Evolutionary conservation across 805 yeast species (phyloP).

Genomic region (Saitoella complicata): DNA sequence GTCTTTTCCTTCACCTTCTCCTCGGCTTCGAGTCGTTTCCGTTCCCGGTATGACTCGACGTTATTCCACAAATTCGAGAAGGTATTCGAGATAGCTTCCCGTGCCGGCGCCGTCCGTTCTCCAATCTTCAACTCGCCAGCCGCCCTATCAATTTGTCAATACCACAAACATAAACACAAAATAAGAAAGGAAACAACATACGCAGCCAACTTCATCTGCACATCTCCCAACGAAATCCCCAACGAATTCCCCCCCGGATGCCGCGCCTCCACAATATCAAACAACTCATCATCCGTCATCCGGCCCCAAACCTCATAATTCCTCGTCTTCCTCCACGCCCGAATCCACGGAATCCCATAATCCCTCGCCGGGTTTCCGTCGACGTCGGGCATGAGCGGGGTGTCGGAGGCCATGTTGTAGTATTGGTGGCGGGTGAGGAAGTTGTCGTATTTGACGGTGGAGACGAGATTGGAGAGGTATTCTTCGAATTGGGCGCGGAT

Average conservation of each 20-base stretch:
- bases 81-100: conserved; percentile 17
- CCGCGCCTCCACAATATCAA: conserved; percentile 39
- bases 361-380: conserved; percentile 25
- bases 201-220: conserved; percentile 13
- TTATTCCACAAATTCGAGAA: conserved; percentile 17
- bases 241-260: conserved; percentile 20
- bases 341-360: conserved; percentile 32
- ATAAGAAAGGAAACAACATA: conserved; percentile 1
- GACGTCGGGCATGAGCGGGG: conserved; percentile 13
- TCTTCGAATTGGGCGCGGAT: conserved; percentile 82
- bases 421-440: conserved; percentile 26
- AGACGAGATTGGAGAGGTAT: conserved; percentile 58
- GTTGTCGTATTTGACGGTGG: conserved; percentile 53
- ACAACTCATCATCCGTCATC: conserved; percentile 52
- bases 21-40: conserved; percentile 5
- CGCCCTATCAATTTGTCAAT: neutral
- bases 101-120: conserved; percentile 12
- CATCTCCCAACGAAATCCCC: conserved; percentile 15
- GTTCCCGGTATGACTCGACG: conserved; percentile 10
- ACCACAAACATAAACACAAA: neutral
- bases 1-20: neutral
- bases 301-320: conserved; percentile 39
- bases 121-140: conserved; percentile 8
- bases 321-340: conserved; percentile 37
- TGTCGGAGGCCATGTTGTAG: conserved; percentile 1